Conservation (phyloP, 164 flowering plant genomes). For the Cinnamomum chago region DNA sequence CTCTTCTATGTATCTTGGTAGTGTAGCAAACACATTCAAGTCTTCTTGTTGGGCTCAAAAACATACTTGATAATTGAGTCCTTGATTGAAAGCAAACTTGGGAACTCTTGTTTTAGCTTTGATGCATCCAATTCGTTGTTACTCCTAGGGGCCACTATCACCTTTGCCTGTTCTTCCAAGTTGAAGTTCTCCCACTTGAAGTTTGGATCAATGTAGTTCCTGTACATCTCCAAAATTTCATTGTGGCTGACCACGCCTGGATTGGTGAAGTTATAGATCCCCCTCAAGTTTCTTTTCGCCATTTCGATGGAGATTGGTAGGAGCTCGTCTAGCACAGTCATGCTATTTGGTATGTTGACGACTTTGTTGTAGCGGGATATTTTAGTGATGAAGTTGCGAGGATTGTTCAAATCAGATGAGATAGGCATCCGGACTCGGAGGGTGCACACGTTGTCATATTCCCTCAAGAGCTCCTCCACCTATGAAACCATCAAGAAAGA, state of each 20-base stretch:
- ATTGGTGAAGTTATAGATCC: conserved; percentile 27
- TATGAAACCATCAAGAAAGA: neutral
- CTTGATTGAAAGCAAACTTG: conserved; percentile 19
- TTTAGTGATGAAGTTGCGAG: conserved; percentile 28
- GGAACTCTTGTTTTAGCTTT: conserved; percentile 20
- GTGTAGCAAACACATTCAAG: conserved; percentile 6
- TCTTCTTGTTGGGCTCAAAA: conserved; percentile 23
- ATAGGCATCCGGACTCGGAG: conserved; percentile 32
- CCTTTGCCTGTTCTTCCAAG: conserved; percentile 24
- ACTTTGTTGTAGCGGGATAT: conserved; percentile 23
- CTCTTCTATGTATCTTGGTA: neutral
- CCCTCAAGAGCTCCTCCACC: conserved; percentile 27
- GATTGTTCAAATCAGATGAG: conserved; percentile 26
- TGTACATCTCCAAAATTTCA: conserved; percentile 23
- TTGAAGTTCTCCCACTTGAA: conserved; percentile 22
- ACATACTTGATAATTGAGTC: conserved; percentile 27
- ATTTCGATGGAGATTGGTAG: conserved; percentile 28
- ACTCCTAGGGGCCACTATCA: conserved; percentile 25
- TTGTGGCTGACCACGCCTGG: conserved; percentile 29
- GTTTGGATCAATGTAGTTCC: conserved; percentile 22
- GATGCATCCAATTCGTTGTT: conserved; percentile 28
- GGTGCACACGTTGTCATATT: conserved; percentile 29
- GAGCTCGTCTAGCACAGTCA: conserved; percentile 31
- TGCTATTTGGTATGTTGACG: conserved; percentile 22
- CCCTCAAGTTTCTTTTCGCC: conserved; percentile 26